Evolutionary conservation across 306 rosid genomes (phyloP).

Genomic region (Quercus suber): DNA sequence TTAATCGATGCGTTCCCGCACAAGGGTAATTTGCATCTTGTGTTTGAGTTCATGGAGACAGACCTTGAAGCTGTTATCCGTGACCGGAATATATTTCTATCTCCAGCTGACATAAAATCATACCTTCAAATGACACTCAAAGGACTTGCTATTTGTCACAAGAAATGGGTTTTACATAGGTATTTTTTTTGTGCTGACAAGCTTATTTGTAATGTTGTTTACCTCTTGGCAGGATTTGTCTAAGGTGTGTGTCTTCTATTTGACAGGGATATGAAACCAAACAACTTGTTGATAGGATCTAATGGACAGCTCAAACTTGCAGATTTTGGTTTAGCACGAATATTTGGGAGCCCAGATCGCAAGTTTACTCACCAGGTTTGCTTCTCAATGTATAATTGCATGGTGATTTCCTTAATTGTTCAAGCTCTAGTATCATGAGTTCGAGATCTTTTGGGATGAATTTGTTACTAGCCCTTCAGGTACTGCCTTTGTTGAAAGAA

Average conservation of each 20-base stretch:
- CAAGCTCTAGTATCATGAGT: not conserved
- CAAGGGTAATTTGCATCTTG: constrained; percentile 93
- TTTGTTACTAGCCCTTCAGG: not conserved
- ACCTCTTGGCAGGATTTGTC: constrained; percentile 19
- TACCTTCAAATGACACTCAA: constrained; percentile 89
- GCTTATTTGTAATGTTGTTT: not conserved
- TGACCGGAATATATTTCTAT: constrained; percentile 80
- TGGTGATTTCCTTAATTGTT: constrained; percentile 9
- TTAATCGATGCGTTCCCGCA: constrained; percentile 88
- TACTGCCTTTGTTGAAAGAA: constrained; percentile 6
- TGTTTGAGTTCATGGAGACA: constrained; percentile 96
- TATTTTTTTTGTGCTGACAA: constrained; percentile 19
- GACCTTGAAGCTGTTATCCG: constrained; percentile 98
- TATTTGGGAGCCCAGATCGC: constrained; percentile 97
- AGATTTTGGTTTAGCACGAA: constrained; percentile 95
- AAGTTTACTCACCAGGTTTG: constrained; percentile 93
- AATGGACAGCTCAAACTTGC: constrained; percentile 97
- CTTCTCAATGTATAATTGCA: constrained; percentile 21
- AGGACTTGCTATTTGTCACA: constrained; percentile 92
- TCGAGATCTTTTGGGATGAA: constrained; percentile 7
- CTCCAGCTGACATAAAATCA: constrained; percentile 86
- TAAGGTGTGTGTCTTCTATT: constrained; percentile 22
- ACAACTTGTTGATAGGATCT: constrained; percentile 89
- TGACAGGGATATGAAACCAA: constrained; percentile 98
- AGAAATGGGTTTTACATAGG: constrained; percentile 98